These are phyloP conservation scores for Claviceps pusilla DNA, from an alignment of 2,329 filamentous ascomycete species.

Conservation along the genomic window DNA sequence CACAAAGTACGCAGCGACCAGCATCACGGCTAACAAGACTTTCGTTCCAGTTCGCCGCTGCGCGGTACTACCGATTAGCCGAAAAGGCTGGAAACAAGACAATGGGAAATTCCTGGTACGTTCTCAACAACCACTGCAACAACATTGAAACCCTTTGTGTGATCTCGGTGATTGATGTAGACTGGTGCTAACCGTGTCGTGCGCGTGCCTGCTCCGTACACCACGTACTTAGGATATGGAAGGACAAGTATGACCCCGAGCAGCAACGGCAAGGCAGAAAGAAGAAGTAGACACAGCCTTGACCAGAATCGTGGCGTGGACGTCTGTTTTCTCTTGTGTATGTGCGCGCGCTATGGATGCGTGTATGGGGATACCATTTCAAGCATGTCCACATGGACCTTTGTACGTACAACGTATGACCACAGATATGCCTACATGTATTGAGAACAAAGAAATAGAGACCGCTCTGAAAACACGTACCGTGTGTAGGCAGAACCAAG, in stretches of 20 bases:
- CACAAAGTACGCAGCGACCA: background rate
- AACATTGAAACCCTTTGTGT: background rate
- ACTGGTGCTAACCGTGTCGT: slow-evolving; percentile 1
- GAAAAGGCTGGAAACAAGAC: slow-evolving; percentile 81
- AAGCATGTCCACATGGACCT: too few species aligned
- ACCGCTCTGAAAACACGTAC: too few species aligned
- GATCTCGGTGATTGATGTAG: background rate
- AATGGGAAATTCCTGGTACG: slow-evolving; percentile 89
- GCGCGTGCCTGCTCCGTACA: background rate
- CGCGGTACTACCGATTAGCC: slow-evolving; percentile 82
- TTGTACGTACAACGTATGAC: too few species aligned
- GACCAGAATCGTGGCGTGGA: background rate
- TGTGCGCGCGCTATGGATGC: background rate
- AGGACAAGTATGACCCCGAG: slow-evolving; percentile 70
- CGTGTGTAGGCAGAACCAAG: too few species aligned
- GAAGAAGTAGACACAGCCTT: slow-evolving; percentile 14
- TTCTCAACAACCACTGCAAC: slow-evolving; percentile 12
- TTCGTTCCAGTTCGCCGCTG: slow-evolving; percentile 50
- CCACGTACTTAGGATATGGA: slow-evolving; percentile 65
- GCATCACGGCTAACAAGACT: slow-evolving; percentile 26
- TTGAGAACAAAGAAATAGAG: too few species aligned
- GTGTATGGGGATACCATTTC: too few species aligned
- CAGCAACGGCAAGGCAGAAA: slow-evolving; percentile 21
- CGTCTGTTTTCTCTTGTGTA: background rate
- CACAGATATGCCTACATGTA: too few species aligned